Conservation (phyloP, 202 grass and related monocot genomes). For the Dendrocalamus latiflorus region DNA sequence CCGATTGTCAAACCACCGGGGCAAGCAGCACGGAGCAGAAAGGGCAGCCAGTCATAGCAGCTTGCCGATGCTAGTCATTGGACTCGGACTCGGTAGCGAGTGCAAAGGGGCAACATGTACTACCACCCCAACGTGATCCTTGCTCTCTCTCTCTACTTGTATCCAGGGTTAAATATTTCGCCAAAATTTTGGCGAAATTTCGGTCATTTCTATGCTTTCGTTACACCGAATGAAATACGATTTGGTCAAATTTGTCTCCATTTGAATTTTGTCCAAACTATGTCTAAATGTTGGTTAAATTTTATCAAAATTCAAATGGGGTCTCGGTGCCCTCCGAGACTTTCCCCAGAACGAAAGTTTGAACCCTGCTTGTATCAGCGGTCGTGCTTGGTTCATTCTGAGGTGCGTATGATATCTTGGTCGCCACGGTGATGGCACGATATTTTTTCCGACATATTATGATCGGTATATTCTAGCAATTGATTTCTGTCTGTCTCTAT, state of each 20-base stretch:
- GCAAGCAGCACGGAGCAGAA: constrained; percentile 22
- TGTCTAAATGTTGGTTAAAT: too few species aligned
- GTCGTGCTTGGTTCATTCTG: background rate
- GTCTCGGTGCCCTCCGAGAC: too few species aligned
- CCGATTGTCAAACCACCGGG: background rate
- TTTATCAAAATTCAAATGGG: too few species aligned
- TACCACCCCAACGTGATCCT: background rate
- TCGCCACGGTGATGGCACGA: background rate
- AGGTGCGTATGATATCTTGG: background rate
- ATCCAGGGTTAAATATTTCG: too few species aligned
- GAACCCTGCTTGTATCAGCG: background rate
- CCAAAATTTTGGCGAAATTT: too few species aligned
- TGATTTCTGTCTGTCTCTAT: background rate
- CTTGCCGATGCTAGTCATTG: background rate
- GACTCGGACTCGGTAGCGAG: background rate
- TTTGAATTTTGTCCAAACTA: too few species aligned
- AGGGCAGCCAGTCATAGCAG: background rate
- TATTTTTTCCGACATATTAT: background rate
- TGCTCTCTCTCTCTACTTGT: too few species aligned
- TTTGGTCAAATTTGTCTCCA: too few species aligned
- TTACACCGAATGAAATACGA: too few species aligned
- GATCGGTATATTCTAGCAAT: background rate
- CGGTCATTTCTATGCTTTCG: too few species aligned
- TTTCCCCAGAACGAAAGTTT: too few species aligned
- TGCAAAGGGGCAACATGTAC: background rate